Conservation (phyloP, 371 early-diverging fungal species). For the Saksenaea vasiformis region DNA sequence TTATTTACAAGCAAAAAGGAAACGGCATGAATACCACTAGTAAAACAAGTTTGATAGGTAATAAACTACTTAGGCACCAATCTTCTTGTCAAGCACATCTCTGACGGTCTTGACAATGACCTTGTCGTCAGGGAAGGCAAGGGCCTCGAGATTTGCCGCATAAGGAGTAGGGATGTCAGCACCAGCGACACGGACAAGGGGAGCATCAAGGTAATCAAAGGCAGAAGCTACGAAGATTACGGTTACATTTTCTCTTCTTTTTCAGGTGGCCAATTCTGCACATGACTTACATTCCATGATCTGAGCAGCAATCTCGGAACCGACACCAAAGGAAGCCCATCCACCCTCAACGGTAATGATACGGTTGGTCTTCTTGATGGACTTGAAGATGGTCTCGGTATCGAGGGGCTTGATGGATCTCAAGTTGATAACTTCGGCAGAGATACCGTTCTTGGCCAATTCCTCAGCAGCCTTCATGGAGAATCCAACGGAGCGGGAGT, state of each 20-base stretch:
- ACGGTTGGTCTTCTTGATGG: slow-evolving; percentile 98
- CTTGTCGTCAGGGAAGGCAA: slow-evolving; percentile 88
- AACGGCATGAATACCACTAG: slow-evolving; percentile 4
- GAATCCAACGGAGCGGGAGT: slow-evolving; percentile 91
- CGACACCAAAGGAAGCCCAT: slow-evolving; percentile 97
- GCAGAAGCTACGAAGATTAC: slow-evolving; percentile 65
- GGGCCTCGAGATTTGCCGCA: slow-evolving; percentile 92
- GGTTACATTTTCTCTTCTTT: not conserved
- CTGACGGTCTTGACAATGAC: slow-evolving; percentile 80
- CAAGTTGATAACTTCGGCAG: slow-evolving; percentile 96
- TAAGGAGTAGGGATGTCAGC: slow-evolving; percentile 99
- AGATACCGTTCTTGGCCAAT: slow-evolving; percentile 85
- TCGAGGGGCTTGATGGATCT: slow-evolving; percentile 98
- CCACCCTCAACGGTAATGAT: slow-evolving; percentile 97
- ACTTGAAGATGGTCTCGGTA: slow-evolving; percentile 87
- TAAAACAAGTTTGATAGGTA: slow-evolving; percentile 3
- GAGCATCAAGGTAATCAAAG: slow-evolving; percentile 96
- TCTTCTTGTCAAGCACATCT: slow-evolving; percentile 60
- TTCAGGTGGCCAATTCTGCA: not conserved
- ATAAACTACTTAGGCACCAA: slow-evolving; percentile 6
- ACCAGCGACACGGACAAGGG: slow-evolving; percentile 94
- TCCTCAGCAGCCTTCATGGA: slow-evolving; percentile 91
- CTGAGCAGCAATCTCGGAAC: slow-evolving; percentile 96
- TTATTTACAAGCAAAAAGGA: slow-evolving; percentile 5
- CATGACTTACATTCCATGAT: slow-evolving; percentile 81